Evolutionary conservation across 495 filamentous ascomycete species (phyloP), one percentile per base, ranked within the genome.

Genomic region (Venustampulla echinocandica): DNA sequence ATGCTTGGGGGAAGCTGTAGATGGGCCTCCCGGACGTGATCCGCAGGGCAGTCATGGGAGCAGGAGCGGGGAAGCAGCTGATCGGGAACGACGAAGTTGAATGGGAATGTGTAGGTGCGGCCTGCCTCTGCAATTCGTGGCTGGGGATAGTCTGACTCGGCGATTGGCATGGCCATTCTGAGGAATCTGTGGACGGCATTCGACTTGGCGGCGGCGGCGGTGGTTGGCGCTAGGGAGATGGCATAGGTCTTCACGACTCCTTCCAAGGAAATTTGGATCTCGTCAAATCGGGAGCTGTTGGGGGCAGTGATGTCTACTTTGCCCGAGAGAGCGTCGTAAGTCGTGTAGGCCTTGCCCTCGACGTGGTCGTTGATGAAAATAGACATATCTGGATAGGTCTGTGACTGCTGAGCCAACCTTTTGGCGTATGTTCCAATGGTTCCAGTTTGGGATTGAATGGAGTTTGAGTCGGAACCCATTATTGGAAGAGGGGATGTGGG

Each of bases 11-110:
- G 92, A 0, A 95, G 73, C 41, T 79, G 70, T 2, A 88, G 69
- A 66, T 98, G 92, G 1, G 81, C 78, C 22, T 77, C 73, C 46
- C 76, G 72, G 32, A 95, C 67, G 22, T 81, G 71, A 6, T 71
- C 61, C 43, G 78, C 77, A 1, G 59, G 59, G 21, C 66, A 69
- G 5, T 42, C n/a, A 59, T 87, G 83, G 28, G 63, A 65, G 64
- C 84, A 89, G 4, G 73, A 59, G 47, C 75, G 70, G 3, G 76
- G 75, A 6, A 81, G 66, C 3, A 60, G 49, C 10, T 79, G 77
- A 22, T 76, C 71, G 0, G 93, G 92, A 10, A 97, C 76, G 28
- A 87, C 82, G 57, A 98, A 98, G 49, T 78, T 80, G 66, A 96
- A 98, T 1, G 87, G 85, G 43, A 94, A 80, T 11, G 62, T 78